Evolutionary conservation across 179 eudicot genomes (phyloP).

Genomic region (Silene coronaria): DNA sequence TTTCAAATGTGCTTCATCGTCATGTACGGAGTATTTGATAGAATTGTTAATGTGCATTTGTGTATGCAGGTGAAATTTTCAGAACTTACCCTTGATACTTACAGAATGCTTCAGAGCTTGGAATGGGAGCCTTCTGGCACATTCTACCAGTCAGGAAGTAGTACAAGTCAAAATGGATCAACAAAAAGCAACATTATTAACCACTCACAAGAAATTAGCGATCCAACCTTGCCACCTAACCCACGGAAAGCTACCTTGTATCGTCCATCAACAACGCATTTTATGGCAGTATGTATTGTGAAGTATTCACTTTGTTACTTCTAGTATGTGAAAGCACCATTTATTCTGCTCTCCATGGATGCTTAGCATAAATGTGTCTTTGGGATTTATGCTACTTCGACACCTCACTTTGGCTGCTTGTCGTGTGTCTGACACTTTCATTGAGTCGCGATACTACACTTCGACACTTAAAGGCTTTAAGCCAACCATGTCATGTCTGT

Average conservation of each 20-base stretch:
- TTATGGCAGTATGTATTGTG: constrained; percentile 60
- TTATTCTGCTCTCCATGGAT: neutral
- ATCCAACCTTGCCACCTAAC: constrained; percentile 82
- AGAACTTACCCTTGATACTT: constrained; percentile 79
- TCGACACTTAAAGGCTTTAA: too few relatives aligned
- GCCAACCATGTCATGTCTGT: too few relatives aligned
- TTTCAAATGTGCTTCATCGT: neutral
- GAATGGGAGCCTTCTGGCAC: constrained; percentile 97
- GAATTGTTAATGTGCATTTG: neutral
- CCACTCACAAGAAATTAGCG: constrained; percentile 54
- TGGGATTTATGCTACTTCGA: too few relatives aligned
- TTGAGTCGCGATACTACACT: too few relatives aligned
- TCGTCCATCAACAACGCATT: constrained; percentile 74
- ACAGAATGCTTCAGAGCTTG: constrained; percentile 80
- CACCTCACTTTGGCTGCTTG: too few relatives aligned
- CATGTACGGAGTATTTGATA: neutral
- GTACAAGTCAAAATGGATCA: constrained; percentile 52
- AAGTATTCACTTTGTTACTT: constrained; percentile 10
- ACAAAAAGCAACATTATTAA: constrained; percentile 41
- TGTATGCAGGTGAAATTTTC: constrained; percentile 66
- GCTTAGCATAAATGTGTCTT: neutral
- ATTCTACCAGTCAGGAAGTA: constrained; percentile 57
- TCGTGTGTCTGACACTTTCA: too few relatives aligned
- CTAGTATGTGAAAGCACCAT: neutral
- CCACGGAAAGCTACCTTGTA: constrained; percentile 78